phyloP scores from a whole-genome alignment of 192 early-diverging fungal species.

The Diversispora epigaea region DNA sequence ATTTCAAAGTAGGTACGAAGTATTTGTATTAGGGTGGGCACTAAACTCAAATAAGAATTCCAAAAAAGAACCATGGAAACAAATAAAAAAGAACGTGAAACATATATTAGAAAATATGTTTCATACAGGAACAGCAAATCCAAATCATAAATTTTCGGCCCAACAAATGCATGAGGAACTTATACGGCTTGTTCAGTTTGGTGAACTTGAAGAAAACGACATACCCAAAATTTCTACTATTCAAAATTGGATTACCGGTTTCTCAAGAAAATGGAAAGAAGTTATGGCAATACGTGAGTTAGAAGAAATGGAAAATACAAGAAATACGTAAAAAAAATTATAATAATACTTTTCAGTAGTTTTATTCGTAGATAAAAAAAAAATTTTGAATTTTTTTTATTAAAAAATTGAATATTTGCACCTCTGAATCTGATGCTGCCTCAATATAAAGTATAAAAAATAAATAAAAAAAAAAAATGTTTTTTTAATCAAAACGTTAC shows the following conservation, averaged over 20 bases:
- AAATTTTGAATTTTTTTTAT: background rate
- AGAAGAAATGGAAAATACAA: background rate
- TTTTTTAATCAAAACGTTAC: background rate
- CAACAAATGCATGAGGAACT: background rate
- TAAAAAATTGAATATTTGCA: background rate
- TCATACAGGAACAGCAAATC: background rate
- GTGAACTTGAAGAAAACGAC: background rate
- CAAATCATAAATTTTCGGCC: background rate
- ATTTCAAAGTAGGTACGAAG: background rate
- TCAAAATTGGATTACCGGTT: background rate
- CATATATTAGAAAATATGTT: conserved; percentile 3
- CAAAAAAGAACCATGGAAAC: background rate
- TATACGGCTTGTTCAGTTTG: background rate
- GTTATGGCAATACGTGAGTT: background rate
- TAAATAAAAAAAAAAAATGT: background rate
- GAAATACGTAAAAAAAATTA: background rate
- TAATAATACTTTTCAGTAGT: too few species aligned
- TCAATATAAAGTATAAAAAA: background rate
- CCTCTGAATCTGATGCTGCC: background rate
- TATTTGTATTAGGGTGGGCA: background rate
- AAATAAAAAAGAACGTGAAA: background rate
- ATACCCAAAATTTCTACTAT: background rate
- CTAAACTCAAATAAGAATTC: background rate
- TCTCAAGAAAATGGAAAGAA: background rate
- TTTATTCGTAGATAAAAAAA: too few species aligned